phyloP scores from a whole-genome alignment of 768 basidiomycete species.

The Krasilnikovozyma curviuscula region DNA sequence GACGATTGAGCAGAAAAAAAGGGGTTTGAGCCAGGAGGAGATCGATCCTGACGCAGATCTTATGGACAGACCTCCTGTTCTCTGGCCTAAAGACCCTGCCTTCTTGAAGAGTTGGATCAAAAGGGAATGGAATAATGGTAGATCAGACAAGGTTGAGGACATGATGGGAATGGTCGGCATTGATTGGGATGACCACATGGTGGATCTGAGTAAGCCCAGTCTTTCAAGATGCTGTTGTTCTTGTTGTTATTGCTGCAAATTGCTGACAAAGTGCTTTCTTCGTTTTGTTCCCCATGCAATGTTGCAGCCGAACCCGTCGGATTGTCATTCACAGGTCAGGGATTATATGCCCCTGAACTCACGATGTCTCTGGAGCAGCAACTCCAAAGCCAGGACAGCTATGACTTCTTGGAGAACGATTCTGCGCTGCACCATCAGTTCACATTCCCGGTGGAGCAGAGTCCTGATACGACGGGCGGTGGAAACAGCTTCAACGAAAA shows the following conservation, averaged over 20 bases:
- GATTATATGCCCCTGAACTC: constrained; percentile 1
- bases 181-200: constrained; percentile 7
- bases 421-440: no score
- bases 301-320: constrained; percentile 4
- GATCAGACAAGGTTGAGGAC: background rate
- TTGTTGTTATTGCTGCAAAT: background rate
- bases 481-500: no score
- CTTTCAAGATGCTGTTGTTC: background rate
- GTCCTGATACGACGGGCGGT: no score
- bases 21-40: constrained; percentile 4
- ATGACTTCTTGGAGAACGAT: no score
- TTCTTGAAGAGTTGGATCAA: constrained; percentile 5
- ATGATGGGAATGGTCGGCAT: background rate
- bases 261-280: background rate
- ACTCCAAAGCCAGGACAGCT: no score
- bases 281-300: background rate
- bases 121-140: constrained; percentile 1
- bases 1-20: constrained; percentile 12
- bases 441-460: no score
- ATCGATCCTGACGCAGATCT: constrained; percentile 5
- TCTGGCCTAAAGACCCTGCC: constrained; percentile 1
- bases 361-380: constrained; percentile 5
- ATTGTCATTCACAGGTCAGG: constrained; percentile 4
- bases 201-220: background rate
- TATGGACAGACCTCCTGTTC: background rate